Evolutionary conservation across 73 alveolate genomes (phyloP), one percentile per base, ranked within the genome.

Genomic region (Paramecium caudatum): DNA sequence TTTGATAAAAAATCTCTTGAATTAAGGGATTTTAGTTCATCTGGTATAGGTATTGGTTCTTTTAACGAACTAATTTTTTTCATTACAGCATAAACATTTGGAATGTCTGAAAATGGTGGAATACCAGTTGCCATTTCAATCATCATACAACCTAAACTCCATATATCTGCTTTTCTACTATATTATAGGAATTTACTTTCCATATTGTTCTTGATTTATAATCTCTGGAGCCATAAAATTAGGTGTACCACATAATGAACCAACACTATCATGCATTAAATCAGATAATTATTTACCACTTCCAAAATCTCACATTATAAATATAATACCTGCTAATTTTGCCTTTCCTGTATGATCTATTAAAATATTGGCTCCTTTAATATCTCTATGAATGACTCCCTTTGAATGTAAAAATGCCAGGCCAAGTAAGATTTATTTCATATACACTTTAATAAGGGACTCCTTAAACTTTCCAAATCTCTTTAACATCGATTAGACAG

Each of bases 131-230:
- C 94, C 98, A 96, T 95, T 91, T 96, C 99, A 32, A 95, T 90
- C 16, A 96, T 83, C 21, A 97, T 92, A 63, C 99, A 96, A 0
- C 99, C 99, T 55, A 96, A 55, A 63, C 97, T 93, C 99, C 99
- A 96, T 21, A 96, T 96, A 94, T 96, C 99, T 15, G 94, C 90
- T 46, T 81, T 81, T 55, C 96, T 82, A 46, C 90, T 82, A 63
- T 82, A 65, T 17, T 78, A 61, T 47, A 21, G 36, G 48, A 19
- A 70, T 19, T 39, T 21, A 93, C 86, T 84, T 74, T 13, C 92
- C 88, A 30, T 46, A 68, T n/a, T 61, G 82, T 46, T 41, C 21
- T 8, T 85, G 68, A 88, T 83, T 90, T 0, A 90, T 90, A 13
- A 94, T 83, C 90, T 94, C 98, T 15, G 98, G 98, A 0, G 98